Percentiles rank a stretch among this genome's conserved stretches.
Conservation (phyloP, 768 basidiomycete genomes). For the Psilocybe subaeruginosa region DNA sequence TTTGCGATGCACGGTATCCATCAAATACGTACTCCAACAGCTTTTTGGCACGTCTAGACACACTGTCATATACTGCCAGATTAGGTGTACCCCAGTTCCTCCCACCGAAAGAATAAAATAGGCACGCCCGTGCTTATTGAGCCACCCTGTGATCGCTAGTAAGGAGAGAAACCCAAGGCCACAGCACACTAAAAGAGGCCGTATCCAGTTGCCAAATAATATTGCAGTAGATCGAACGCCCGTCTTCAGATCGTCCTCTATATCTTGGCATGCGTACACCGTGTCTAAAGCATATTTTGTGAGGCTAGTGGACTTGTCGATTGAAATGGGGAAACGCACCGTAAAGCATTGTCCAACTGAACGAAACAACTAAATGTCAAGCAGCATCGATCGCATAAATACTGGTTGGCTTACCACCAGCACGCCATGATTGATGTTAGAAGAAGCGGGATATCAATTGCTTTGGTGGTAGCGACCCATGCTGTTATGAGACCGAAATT, state of each 20-base stretch:
- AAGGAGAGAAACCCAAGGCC: conserved; percentile 52
- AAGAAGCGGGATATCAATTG: conserved; percentile 34
- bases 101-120: conserved; percentile 51
- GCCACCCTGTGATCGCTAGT: conserved; percentile 54
- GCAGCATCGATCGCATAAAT: neutral
- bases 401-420: conserved; percentile 48
- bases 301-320: neutral
- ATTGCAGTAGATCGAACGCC: conserved; percentile 82
- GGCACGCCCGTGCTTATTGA: conserved; percentile 51
- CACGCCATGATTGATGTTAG: conserved; percentile 39
- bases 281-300: conserved; percentile 40
- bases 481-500: conserved; percentile 55
- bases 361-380: neutral
- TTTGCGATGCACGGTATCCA: neutral
- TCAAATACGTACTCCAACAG: conserved; percentile 44
- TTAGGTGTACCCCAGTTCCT: conserved; percentile 43
- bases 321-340: conserved; percentile 27
- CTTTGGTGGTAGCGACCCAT: conserved; percentile 44
- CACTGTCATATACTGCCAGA: conserved; percentile 51
- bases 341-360: conserved; percentile 54
- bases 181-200: conserved; percentile 56
- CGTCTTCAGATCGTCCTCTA: conserved; percentile 69
- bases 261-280: conserved; percentile 82
- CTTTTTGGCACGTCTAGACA: conserved; percentile 45
- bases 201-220: conserved; percentile 64